These are phyloP conservation scores for Astragalus glycyphyllos DNA, from an alignment of 306 rosid genomes.

Conservation along the genomic window DNA sequence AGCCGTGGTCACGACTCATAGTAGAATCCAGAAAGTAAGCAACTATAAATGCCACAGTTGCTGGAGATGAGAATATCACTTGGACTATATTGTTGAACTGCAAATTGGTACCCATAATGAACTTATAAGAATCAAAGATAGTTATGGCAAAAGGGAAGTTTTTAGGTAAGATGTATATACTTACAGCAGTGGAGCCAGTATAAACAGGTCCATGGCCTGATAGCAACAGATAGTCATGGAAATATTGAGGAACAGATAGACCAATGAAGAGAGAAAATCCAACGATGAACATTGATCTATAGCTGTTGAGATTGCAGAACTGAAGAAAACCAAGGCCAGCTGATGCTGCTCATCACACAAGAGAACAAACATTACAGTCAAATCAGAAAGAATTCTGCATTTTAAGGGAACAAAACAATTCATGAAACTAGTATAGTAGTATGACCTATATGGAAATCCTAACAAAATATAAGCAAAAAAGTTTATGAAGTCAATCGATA, in stretches of 20 bases:
- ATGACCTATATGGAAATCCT: neutral
- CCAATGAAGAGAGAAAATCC: conserved; percentile 91
- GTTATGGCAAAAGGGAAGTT: neutral
- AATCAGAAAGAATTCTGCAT: neutral
- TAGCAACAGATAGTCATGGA: conserved; percentile 51
- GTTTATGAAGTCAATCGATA: neutral
- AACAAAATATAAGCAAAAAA: too few species aligned
- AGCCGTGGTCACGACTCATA: conserved; percentile 47
- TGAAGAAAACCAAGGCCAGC: conserved; percentile 81
- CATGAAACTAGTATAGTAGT: neutral
- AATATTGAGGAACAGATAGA: conserved; percentile 80
- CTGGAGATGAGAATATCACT: conserved; percentile 80
- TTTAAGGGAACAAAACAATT: conserved; percentile 7
- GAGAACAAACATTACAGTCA: conserved; percentile 12
- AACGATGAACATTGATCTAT: conserved; percentile 66
- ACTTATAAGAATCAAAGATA: conserved; percentile 19
- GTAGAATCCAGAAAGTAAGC: conserved; percentile 72
- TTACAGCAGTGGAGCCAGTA: conserved; percentile 64
- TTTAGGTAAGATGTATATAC: conserved; percentile 33
- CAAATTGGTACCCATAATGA: conserved; percentile 14
- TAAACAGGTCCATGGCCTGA: conserved; percentile 73
- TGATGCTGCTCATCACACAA: conserved; percentile 58
- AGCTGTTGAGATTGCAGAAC: conserved; percentile 87
- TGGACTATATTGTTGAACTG: conserved; percentile 78
- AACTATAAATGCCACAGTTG: conserved; percentile 69